Base-by-base conservation (phyloP, 1,284 basidiomycete species). In the Chondrostereum purpureum region DNA sequence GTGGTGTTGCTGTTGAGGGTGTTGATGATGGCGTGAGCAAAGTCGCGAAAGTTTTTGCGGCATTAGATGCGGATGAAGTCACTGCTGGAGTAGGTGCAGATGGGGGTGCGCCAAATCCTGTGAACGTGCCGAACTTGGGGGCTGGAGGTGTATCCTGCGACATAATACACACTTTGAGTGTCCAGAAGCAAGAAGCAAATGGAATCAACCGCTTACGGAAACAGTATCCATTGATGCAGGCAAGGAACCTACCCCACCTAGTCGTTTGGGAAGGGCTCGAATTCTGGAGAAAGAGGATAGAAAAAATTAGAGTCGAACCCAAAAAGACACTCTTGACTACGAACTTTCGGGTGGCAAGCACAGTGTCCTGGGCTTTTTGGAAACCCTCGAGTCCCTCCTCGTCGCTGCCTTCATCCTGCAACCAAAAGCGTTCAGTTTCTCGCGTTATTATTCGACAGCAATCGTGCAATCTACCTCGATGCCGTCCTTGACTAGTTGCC, bases 401-500 rank as follows among this genome's bases (percentile, higher is more conserved):
- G 39, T 71, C 69, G 24, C 68, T 67, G n/a, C n/a, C n/a, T 4
- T 68, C 50, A 38, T 52, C 50, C 48, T 49, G 14, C 20, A 22
- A 21, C n/a, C 27, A 8, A 8, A n/a, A n/a, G 27, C 27, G n/a
- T 8, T 31, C 27, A 31, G 27, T 31, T 31, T 31, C 38, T 38
- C 20, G 3, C 4, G 6, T 22, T 3, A 11, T 16, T 8, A 6
- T 33, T n/a, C 14, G 22, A 23, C 21, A 40, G 20, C 17, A n/a
- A 27, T 39, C 12, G 17, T 2, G 24, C 17, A 5, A 8, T 21
- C 72, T 17, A 65, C 66, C 41, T 67, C 68, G 5, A 52, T 58
- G 33, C 69, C 72, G 48, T 84, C 84, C 57, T 79, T 87, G 11
- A 75, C 72, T 27, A 88, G 58, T 55, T 92, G 83, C 49, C 69